Base-by-base conservation (phyloP, 192 early-diverging fungal species). In the Backusella tuberculispora region DNA sequence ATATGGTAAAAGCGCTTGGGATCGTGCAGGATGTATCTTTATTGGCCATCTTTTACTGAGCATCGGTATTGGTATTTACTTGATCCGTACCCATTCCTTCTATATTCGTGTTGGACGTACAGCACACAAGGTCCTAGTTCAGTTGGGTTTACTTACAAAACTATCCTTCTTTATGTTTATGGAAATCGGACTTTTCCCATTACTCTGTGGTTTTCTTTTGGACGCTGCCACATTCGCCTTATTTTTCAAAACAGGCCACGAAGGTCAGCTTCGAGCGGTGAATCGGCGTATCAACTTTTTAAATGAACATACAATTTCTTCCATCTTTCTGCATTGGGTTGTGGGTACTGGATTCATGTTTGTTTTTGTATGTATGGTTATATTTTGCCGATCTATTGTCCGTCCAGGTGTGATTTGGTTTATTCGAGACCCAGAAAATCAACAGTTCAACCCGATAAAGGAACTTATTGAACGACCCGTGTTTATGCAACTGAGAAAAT, bases 361-460 rank as follows among this genome's bases (percentile, higher is more conserved):
- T 67, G 87, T 93, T 71, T 96, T 99, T 88, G 91, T 96, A 2
- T 78, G 88, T 8, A 92, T 96, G 72, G 90, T 99, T 1, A 75
- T 89, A 19, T 82, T 88, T 43, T 92, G 91, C 40, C 90, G 96
- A 37, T 86, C 91, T 41, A 86, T 95, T 17, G 87, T 98, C 26
- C 91, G 98, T 0, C 92, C 92, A 3, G 98, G 98, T 14, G 94
- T 97, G 37, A 88, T 98, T 84, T 99, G 98, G 98, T 98, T 98
- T 77, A 95, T 99, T 60, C 90, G 96, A 47, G 96, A 98, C 74
- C 96, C 96, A 2, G 95, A 94, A 63, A 96, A 98, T 77, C 94
- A 94, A 14, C 88, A 93, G 45, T 96, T 97, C 77, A 90, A 96
- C 75, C 94, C 96, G 6, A 93, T 99, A 79, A 89, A 92, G 44